These are phyloP conservation scores for Cordia subcordata DNA, from an alignment of 257 asterid species.

Conservation along the genomic window DNA sequence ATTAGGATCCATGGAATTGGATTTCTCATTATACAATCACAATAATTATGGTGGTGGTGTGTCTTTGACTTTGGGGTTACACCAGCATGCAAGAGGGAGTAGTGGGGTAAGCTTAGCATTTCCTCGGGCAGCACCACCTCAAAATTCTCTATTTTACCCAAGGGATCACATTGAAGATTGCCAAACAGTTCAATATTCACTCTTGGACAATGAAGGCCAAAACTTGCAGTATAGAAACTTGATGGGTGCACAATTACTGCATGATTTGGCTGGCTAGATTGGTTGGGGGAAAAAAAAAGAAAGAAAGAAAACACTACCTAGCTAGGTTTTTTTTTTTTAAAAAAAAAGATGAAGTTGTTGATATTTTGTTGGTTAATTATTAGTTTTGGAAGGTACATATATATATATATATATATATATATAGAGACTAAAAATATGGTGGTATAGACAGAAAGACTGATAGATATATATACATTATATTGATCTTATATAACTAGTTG, in stretches of 20 bases:
- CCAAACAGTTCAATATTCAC: conserved; percentile 61
- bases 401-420: no score
- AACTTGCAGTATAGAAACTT: conserved; percentile 70
- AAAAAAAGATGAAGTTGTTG: not conserved
- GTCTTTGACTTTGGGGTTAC: conserved; percentile 77
- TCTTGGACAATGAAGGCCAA: conserved; percentile 71
- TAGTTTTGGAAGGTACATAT: no score
- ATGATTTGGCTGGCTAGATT: conserved; percentile 69
- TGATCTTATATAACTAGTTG: not conserved
- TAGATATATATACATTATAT: no score
- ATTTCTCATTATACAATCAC: conserved; percentile 50
- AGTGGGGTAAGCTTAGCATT: conserved; percentile 46
- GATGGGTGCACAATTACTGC: conserved; percentile 95
- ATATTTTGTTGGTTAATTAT: not conserved
- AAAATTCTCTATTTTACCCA: conserved; percentile 48
- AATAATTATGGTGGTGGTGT: conserved; percentile 39
- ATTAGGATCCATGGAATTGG: conserved; percentile 51
- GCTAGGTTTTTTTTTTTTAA: conserved; percentile 5
- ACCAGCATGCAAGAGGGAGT: conserved; percentile 47
- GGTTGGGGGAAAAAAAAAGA: not conserved
- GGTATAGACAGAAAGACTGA: no score
- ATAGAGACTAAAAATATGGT: no score
- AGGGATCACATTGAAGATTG: conserved; percentile 77
- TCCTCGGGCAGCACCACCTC: conserved; percentile 39
- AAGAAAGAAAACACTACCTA: not conserved